These are phyloP conservation scores for Magnolia sinica DNA, from an alignment of 164 flowering plant species.

Conservation along the genomic window DNA sequence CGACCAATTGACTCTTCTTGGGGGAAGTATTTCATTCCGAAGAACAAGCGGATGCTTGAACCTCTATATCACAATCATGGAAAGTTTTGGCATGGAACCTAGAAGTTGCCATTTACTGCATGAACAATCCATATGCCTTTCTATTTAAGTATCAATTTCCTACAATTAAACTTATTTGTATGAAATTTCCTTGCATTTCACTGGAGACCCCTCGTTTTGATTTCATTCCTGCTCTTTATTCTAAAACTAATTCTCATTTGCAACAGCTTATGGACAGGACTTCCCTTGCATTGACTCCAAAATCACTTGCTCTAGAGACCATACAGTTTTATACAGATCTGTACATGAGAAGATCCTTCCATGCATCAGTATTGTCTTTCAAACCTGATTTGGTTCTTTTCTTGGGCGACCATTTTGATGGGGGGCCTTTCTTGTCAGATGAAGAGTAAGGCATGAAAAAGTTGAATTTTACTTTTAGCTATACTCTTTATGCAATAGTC, in stretches of 20 bases:
- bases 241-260: not conserved
- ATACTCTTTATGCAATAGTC: not conserved
- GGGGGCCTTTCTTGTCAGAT: slow-evolving; percentile 67
- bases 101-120: no score
- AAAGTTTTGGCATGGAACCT: no score
- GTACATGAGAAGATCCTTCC: slow-evolving; percentile 79
- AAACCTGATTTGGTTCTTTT: slow-evolving; percentile 76
- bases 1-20: no score
- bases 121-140: no score
- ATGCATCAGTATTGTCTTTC: slow-evolving; percentile 63
- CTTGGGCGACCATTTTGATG: slow-evolving; percentile 91
- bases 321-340: slow-evolving; percentile 78
- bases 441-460: slow-evolving; percentile 68
- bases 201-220: not conserved
- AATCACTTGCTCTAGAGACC: slow-evolving; percentile 66
- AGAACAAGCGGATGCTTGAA: no score
- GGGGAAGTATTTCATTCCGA: no score
- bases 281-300: slow-evolving; percentile 59
- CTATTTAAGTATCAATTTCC: no score
- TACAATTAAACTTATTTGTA: no score
- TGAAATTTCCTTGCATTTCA: not conserved
- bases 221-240: not conserved
- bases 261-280: slow-evolving; percentile 86
- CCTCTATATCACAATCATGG: no score
- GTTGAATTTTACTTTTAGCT: not conserved